Percentiles rank a stretch among this genome's conserved stretches.
Evolutionary conservation across 495 filamentous ascomycete species (phyloP).

Genomic region (Annulohypoxylon moriforme): DNA sequence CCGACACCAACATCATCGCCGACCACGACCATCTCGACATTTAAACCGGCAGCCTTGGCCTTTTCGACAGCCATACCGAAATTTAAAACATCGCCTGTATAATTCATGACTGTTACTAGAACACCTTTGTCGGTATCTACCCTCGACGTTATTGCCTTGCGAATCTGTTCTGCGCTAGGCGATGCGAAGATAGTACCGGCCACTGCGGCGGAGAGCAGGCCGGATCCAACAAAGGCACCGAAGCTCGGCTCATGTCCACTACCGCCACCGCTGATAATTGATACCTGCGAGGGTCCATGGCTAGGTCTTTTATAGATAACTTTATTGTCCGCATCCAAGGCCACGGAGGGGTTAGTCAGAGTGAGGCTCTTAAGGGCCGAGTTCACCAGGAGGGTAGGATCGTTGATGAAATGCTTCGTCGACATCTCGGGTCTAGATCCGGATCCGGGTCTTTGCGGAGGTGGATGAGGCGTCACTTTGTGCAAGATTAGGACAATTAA

Average conservation of each 20-base stretch:
- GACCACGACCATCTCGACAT: constrained; percentile 92
- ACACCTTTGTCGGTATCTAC: constrained; percentile 79
- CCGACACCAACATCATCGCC: constrained; percentile 97
- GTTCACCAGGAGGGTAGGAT: constrained; percentile 82
- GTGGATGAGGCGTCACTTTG: constrained; percentile 14
- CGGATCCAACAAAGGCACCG: constrained; percentile 72
- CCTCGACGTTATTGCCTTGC: constrained; percentile 76
- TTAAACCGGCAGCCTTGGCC: constrained; percentile 80
- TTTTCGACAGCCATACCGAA: constrained; percentile 97
- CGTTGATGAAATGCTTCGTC: constrained; percentile 92
- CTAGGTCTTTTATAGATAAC: constrained; percentile 81
- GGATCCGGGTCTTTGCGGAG: constrained; percentile 13
- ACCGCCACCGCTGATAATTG: constrained; percentile 89
- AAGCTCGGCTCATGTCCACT: constrained; percentile 95
- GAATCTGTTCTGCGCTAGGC: constrained; percentile 87
- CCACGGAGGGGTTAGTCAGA: constrained; percentile 85
- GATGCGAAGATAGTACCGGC: constrained; percentile 95
- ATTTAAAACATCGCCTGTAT: constrained; percentile 88
- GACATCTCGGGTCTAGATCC: constrained; percentile 55
- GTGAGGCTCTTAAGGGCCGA: constrained; percentile 81
- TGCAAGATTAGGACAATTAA: constrained; percentile 9
- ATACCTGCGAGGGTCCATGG: constrained; percentile 66
- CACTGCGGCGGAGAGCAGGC: constrained; percentile 85
- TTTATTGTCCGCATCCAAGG: constrained; percentile 84
- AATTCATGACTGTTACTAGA: constrained; percentile 75